Evolutionary conservation across 257 asterid genomes (phyloP), one percentile per base, ranked within the genome.

Genomic region (Agastache rugosa): DNA sequence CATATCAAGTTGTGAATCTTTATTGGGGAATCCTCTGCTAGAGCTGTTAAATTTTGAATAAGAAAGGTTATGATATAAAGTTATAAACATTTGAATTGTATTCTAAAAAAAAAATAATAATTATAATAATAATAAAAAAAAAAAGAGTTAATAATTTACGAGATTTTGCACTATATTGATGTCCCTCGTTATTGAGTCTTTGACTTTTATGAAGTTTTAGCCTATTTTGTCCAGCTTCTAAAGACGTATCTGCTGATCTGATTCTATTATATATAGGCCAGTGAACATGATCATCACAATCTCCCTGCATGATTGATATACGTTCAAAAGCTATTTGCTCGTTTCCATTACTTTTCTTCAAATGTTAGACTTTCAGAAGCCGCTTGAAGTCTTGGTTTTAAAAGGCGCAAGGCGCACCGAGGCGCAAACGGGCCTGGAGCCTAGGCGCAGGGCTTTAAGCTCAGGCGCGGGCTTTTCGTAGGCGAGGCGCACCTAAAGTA

Each of bases 271-370:
- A 55, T 23, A 55, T 55, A 53, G 60, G 60, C 29, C 12, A 53
- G 23, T 8, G 29, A 8, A 53, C 73, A n/a, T 35, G 45, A 20
- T 22, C 16, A 37, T 63, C 15, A 17, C 29, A 1, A 47, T 27
- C 60, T 44, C 20, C 16, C 54, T 16, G 6, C 53, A 16, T 34
- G 35, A 47, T 72, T 62, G 71, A 7, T 50, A 5, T 31, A 23
- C 19, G 50, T 15, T 65, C 39, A 11, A 55, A 75, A 65, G 20
- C 20, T 20, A 22, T 63, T 17, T 64, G 31, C 63, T 65, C 9
- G 23, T 63, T 71, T 9, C 42, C 53, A 42, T 42, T 41, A 27
- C 17, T 2, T 60, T 62, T 14, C 17, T 27, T n/a, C 42, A 9
- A 51, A 67, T 8, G 10, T 15, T 34, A 35, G 41, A 35, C 65